phyloP scores from a whole-genome alignment of 768 basidiomycete genomes.

The Lentinula sp. region DNA sequence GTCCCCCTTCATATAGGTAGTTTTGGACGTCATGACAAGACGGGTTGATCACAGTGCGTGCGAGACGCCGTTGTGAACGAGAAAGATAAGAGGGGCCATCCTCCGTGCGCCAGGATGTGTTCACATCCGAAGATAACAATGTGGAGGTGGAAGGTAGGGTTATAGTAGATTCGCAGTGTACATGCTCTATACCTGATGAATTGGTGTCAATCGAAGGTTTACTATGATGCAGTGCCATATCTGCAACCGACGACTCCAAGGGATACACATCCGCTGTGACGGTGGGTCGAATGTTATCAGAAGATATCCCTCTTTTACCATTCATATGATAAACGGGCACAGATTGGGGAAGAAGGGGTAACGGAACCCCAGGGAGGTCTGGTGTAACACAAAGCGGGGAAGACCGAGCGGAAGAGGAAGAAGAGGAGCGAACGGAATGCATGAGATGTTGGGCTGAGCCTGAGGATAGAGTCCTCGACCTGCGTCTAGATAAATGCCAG shows the following conservation, averaged over 20 bases:
- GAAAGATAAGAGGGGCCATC: not conserved
- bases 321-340: not conserved
- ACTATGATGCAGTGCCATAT: not conserved
- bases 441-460: not conserved
- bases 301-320: not conserved
- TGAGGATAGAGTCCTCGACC: not conserved
- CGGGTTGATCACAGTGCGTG: not conserved
- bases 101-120: not conserved
- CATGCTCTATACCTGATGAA: not conserved
- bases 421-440: not conserved
- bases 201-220: not conserved
- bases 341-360: not conserved
- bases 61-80: slow-evolving; percentile 2
- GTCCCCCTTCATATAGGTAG: slow-evolving; percentile 12
- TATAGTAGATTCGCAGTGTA: not conserved
- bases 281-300: not conserved
- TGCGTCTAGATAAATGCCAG: not conserved
- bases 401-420: slow-evolving; percentile 1
- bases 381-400: slow-evolving; percentile 1
- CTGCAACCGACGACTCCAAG: not conserved
- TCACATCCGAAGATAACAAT: too few species aligned
- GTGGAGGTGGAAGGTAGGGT: not conserved
- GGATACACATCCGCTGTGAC: not conserved
- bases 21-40: slow-evolving; percentile 1
- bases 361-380: not conserved